Evolutionary conservation across 1,284 basidiomycete genomes (phyloP).

Genomic region (Heterobasidion parviporum): DNA sequence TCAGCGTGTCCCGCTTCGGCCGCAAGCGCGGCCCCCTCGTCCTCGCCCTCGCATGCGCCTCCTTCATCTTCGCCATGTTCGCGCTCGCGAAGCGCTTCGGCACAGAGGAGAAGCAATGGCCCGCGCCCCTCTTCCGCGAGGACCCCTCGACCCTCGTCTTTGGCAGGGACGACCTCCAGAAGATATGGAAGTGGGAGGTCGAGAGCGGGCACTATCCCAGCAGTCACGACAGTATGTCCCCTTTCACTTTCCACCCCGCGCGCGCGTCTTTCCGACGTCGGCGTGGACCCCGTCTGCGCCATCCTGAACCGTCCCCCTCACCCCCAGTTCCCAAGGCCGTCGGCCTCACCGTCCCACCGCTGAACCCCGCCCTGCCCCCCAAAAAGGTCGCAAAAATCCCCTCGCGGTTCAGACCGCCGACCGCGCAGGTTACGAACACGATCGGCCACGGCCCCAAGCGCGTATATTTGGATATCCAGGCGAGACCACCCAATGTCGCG

Average conservation of each 20-base stretch:
- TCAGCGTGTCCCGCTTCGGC: slow-evolving; percentile 50
- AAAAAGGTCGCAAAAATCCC: slow-evolving; percentile 33
- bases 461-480: slow-evolving; percentile 65
- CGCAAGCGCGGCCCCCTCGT: slow-evolving; percentile 45
- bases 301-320: slow-evolving; percentile 39
- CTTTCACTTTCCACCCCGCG: neutral
- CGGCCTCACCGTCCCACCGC: slow-evolving; percentile 43
- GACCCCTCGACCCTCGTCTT: slow-evolving; percentile 76
- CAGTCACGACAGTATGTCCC: slow-evolving; percentile 55
- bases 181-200: slow-evolving; percentile 93
- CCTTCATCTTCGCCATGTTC: slow-evolving; percentile 44
- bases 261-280: neutral
- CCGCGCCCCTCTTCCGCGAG: slow-evolving; percentile 46
- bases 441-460: slow-evolving; percentile 69
- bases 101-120: slow-evolving; percentile 56
- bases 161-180: slow-evolving; percentile 66
- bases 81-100: slow-evolving; percentile 52
- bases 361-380: slow-evolving; percentile 68
- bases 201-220: slow-evolving; percentile 88
- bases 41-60: slow-evolving; percentile 39
- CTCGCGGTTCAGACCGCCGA: slow-evolving; percentile 34
- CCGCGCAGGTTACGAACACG: slow-evolving; percentile 28
- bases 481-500: slow-evolving; percentile 46
- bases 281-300: neutral
- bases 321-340: slow-evolving; percentile 67